phyloP scores from a whole-genome alignment of 495 filamentous ascomycete genomes.

The Bacidia rubella region DNA sequence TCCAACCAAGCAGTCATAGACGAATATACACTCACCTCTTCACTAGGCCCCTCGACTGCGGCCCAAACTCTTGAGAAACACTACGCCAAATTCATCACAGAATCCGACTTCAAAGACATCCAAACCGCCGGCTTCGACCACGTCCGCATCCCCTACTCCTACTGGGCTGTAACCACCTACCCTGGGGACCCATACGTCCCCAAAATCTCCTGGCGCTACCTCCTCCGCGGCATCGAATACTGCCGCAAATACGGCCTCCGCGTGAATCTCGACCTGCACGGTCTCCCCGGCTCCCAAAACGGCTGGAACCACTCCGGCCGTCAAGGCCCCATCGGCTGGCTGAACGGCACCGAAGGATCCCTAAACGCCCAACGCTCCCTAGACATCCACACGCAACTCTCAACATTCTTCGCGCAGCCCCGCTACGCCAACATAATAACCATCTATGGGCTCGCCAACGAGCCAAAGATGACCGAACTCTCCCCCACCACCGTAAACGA shows the following conservation, averaged over 20 bases:
- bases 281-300: slow-evolving; percentile 70
- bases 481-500: slow-evolving; percentile 42
- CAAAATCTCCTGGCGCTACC: slow-evolving; percentile 83
- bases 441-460: slow-evolving; percentile 79
- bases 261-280: slow-evolving; percentile 90
- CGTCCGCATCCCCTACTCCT: slow-evolving; percentile 85
- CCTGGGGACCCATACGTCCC: slow-evolving; percentile 79
- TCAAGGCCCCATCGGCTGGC: slow-evolving; percentile 58
- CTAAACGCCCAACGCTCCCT: slow-evolving; percentile 60
- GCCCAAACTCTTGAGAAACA: slow-evolving; percentile 66
- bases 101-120: slow-evolving; percentile 74
- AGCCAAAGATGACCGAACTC: slow-evolving; percentile 64
- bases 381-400: slow-evolving; percentile 68
- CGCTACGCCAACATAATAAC: slow-evolving; percentile 73
- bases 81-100: slow-evolving; percentile 75
- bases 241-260: slow-evolving; percentile 85
- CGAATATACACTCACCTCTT: slow-evolving; percentile 64
- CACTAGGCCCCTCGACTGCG: slow-evolving; percentile 50
- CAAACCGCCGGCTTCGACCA: slow-evolving; percentile 84
- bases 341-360: slow-evolving; percentile 54
- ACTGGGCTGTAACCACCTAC: slow-evolving; percentile 87
- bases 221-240: slow-evolving; percentile 85
- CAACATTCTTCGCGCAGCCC: slow-evolving; percentile 71
- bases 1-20: slow-evolving; percentile 56
- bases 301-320: slow-evolving; percentile 83